Conservation (phyloP, 257 asterid genomes). For the Linderniella brevidens region DNA sequence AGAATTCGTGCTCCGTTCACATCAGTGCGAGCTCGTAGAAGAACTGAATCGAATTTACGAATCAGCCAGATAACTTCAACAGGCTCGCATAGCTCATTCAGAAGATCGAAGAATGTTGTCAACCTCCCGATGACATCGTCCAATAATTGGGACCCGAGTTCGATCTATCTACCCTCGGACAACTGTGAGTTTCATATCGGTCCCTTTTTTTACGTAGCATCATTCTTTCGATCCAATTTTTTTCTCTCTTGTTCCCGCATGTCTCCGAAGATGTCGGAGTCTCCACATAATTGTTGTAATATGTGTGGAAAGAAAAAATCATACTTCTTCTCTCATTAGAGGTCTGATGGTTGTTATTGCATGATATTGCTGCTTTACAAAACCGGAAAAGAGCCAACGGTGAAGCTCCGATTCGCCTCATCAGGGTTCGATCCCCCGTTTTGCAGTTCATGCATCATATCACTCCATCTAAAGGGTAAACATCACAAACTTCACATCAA, state of each 20-base stretch:
- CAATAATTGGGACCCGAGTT: slow-evolving; percentile 86
- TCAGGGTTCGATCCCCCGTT: slow-evolving; percentile 55
- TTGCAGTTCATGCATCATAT: slow-evolving; percentile 64
- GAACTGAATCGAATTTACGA: slow-evolving; percentile 60
- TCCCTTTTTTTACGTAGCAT: background rate
- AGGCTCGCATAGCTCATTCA: slow-evolving; percentile 96
- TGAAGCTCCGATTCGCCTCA: slow-evolving; percentile 88
- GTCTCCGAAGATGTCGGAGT: slow-evolving; percentile 70
- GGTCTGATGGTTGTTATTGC: too few relatives aligned
- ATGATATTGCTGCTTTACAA: too few relatives aligned
- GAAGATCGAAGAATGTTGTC: slow-evolving; percentile 99
- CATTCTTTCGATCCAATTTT: background rate
- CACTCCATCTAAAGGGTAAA: slow-evolving; percentile 56
- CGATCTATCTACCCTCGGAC: slow-evolving; percentile 65
- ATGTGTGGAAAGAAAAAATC: slow-evolving; percentile 17
- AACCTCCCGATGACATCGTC: slow-evolving; percentile 86
- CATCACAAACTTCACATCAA: background rate
- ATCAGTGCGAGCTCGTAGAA: slow-evolving; percentile 51
- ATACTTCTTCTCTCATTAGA: too few relatives aligned
- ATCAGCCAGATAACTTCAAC: slow-evolving; percentile 69
- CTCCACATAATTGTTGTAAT: slow-evolving; percentile 48
- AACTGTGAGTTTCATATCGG: slow-evolving; percentile 36
- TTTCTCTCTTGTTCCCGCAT: slow-evolving; percentile 19
- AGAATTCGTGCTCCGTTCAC: slow-evolving; percentile 46
- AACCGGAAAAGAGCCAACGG: slow-evolving; percentile 56